Evolutionary conservation across 208 protist species (phyloP).

Genomic region (Acanthamoeba sp.): DNA sequence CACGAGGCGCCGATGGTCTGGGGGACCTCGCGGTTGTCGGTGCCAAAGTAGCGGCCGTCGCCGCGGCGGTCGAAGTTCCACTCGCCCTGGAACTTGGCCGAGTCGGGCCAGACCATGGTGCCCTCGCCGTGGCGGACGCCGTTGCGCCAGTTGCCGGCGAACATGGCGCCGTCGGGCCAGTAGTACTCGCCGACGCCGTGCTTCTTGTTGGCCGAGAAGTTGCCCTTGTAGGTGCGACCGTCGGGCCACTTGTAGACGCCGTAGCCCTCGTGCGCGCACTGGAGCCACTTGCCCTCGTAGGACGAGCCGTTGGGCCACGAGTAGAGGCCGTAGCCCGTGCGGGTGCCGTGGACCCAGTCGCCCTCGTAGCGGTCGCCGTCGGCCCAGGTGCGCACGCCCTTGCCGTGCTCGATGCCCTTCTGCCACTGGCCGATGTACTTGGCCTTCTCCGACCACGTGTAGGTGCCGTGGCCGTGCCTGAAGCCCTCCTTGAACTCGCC

Average conservation of each 20-base stretch:
- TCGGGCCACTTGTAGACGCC: constrained; percentile 71
- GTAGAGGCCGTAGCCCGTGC: constrained; percentile 62
- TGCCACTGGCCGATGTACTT: constrained; percentile 71
- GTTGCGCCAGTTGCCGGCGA: constrained; percentile 35
- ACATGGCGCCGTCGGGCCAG: constrained; percentile 65
- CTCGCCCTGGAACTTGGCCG: constrained; percentile 30
- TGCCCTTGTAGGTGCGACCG: constrained; percentile 61
- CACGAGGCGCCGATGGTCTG: constrained; percentile 20
- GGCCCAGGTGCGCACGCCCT: constrained; percentile 52
- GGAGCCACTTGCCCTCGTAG: constrained; percentile 73
- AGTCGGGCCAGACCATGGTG: constrained; percentile 64
- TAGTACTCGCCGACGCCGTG: constrained; percentile 70
- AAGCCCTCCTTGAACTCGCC: constrained; percentile 74
- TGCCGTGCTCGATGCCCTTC: constrained; percentile 69
- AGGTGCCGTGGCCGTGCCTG: constrained; percentile 61
- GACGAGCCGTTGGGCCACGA: constrained; percentile 64
- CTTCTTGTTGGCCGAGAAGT: constrained; percentile 75
- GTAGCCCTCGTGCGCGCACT: constrained; percentile 69
- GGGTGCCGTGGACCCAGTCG: constrained; percentile 71
- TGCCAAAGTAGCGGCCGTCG: constrained; percentile 48
- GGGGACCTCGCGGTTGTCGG: constrained; percentile 1
- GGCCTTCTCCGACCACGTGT: constrained; percentile 67
- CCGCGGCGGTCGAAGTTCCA: constrained; percentile 50
- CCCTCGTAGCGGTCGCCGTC: constrained; percentile 72
- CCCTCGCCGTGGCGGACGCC: constrained; percentile 64